Evolutionary conservation across 179 eudicot species (phyloP).

Genomic region (Silene coronaria): DNA sequence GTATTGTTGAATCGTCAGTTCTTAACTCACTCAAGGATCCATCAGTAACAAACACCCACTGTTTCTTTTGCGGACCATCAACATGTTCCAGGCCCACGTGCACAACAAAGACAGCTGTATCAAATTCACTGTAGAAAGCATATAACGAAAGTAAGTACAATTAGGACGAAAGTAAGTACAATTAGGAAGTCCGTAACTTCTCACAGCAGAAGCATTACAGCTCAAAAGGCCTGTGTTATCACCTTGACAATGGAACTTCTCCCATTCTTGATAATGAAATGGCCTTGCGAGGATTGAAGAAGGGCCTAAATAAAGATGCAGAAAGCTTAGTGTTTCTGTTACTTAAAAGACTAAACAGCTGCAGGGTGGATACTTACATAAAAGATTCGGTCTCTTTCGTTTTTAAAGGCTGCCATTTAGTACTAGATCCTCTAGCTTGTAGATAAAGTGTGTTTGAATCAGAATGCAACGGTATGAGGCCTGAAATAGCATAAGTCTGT

Average conservation of each 20-base stretch:
- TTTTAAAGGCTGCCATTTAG: conserved; percentile 64
- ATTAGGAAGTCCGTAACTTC: neutral
- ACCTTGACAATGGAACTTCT: conserved; percentile 72
- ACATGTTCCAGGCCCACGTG: conserved; percentile 67
- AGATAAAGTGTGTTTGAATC: conserved; percentile 52
- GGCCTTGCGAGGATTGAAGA: conserved; percentile 70
- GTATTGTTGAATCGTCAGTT: conserved; percentile 29
- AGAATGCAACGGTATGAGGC: conserved; percentile 62
- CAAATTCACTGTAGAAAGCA: conserved; percentile 67
- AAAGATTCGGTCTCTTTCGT: conserved; percentile 40
- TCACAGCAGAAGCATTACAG: conserved; percentile 14
- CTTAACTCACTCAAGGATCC: conserved; percentile 42
- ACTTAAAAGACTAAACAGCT: conserved; percentile 4
- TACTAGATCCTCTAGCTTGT: conserved; percentile 71
- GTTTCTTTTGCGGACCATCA: conserved; percentile 56
- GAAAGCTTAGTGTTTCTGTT: conserved; percentile 6
- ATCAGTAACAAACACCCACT: conserved; percentile 93
- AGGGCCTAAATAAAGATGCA: conserved; percentile 44
- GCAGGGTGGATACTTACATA: conserved; percentile 39
- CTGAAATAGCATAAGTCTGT: conserved; percentile 59
- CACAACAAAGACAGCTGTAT: conserved; percentile 63
- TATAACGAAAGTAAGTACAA: conserved; percentile 15
- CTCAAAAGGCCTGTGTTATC: conserved; percentile 5
- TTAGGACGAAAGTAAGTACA: conserved; percentile 13
- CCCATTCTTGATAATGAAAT: conserved; percentile 50